Evolutionary conservation across 1,284 basidiomycete species (phyloP).

Genomic region (Microbotryum silenes-acaulis): DNA sequence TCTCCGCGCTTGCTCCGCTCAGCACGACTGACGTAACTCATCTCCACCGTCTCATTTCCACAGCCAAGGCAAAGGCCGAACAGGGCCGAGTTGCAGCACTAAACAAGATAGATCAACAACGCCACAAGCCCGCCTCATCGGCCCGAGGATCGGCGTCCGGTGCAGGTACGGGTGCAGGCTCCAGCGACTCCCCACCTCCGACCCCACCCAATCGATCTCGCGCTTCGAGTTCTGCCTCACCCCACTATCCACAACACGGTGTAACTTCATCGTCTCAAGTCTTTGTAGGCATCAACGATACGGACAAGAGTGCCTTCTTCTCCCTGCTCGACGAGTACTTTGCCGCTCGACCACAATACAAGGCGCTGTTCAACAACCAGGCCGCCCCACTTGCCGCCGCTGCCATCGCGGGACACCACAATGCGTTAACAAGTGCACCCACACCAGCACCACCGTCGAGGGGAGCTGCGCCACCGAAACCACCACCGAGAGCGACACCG

Average conservation of each 20-base stretch:
- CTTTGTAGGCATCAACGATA: constrained; percentile 9
- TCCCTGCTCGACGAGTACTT: constrained; percentile 32
- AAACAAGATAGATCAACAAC: constrained; percentile 14
- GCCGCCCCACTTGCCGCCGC: background rate
- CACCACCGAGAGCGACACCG: constrained; percentile 1
- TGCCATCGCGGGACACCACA: too few species aligned
- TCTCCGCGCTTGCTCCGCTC: background rate
- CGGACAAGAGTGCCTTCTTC: constrained; percentile 28
- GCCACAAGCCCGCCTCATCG: background rate
- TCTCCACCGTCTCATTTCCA: background rate
- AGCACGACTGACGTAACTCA: background rate
- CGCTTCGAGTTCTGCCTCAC: background rate
- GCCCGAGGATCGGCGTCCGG: background rate
- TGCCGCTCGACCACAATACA: constrained; percentile 17
- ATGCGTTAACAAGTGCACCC: background rate
- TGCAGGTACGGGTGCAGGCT: background rate
- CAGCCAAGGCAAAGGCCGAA: constrained; percentile 20
- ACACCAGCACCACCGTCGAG: background rate
- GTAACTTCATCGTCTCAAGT: constrained; percentile 1
- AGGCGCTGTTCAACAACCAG: constrained; percentile 5
- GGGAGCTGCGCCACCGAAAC: background rate
- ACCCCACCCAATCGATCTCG: background rate
- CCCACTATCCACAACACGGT: background rate
- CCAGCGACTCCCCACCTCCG: background rate
- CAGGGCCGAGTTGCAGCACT: constrained; percentile 12